Conservation (phyloP, 225 moss, liverwort and hornwort species). For the Pseudoscleropodium purum region DNA sequence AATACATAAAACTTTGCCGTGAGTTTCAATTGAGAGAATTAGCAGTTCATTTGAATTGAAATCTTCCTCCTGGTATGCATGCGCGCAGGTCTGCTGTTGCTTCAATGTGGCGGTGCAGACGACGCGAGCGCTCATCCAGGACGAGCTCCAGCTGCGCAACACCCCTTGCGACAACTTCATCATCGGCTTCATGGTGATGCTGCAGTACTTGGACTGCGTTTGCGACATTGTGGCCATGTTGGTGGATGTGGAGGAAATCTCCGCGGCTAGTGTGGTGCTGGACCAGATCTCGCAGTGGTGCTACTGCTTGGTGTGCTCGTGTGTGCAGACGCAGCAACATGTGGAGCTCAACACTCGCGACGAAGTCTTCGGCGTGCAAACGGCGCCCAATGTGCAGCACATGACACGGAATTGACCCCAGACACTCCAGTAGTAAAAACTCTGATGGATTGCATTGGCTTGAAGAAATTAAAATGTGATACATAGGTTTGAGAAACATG, state of each 20-base stretch:
- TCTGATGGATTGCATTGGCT: too few relatives aligned
- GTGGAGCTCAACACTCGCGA: constrained; percentile 64
- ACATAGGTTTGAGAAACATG: too few relatives aligned
- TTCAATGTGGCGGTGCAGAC: constrained; percentile 46
- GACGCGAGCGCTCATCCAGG: constrained; percentile 51
- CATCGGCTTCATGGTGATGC: constrained; percentile 39
- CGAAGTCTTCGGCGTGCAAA: background rate
- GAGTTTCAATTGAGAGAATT: background rate
- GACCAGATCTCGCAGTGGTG: constrained; percentile 57
- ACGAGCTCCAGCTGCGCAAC: constrained; percentile 50
- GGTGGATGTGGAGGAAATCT: constrained; percentile 6
- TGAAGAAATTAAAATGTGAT: too few relatives aligned
- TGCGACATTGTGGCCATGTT: constrained; percentile 42
- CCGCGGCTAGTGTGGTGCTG: background rate
- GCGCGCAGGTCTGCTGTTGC: constrained; percentile 11
- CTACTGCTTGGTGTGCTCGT: constrained; percentile 65
- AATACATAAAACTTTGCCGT: background rate
- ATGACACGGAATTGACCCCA: constrained; percentile 1
- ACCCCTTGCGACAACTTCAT: constrained; percentile 67
- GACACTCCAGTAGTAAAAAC: too few relatives aligned
- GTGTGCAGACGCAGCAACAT: constrained; percentile 68
- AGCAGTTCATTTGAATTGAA: fast-evolving
- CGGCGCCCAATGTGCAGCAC: background rate
- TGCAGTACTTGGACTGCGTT: constrained; percentile 52
- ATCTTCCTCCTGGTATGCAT: too few relatives aligned